phyloP scores from a whole-genome alignment of 352 stramenopile species.

The Achlya hypogyna region DNA sequence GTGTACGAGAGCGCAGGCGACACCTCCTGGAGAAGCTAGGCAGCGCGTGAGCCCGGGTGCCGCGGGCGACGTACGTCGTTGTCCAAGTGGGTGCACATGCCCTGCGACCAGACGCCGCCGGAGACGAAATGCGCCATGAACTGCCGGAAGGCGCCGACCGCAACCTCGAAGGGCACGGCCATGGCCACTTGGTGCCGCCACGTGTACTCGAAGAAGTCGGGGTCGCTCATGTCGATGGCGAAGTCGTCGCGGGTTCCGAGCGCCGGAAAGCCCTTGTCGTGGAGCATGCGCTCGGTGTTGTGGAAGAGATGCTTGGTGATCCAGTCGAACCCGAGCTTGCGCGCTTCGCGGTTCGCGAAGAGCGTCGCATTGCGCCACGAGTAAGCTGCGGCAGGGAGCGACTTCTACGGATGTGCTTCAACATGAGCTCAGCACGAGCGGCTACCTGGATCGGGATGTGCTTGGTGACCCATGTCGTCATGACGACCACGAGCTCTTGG shows the following conservation, averaged over 20 bases:
- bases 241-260: background rate
- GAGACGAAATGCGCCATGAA: background rate
- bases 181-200: background rate
- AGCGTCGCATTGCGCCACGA: constrained; percentile 10
- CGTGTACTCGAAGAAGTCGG: constrained; percentile 1
- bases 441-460: background rate
- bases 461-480: background rate
- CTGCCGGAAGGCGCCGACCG: background rate
- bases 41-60: background rate
- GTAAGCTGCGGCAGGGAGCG: background rate
- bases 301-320: constrained; percentile 11
- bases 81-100: background rate
- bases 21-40: background rate
- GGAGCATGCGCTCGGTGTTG: constrained; percentile 1
- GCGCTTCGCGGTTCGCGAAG: constrained; percentile 1
- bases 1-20: background rate
- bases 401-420: background rate
- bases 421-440: background rate
- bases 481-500: background rate
- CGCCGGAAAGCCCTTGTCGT: background rate
- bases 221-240: background rate
- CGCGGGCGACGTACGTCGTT: background rate
- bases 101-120: background rate
- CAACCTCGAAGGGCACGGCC: background rate
- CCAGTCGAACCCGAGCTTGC: constrained; percentile 1